phyloP scores from a whole-genome alignment of 1,284 basidiomycete genomes.

The Naganishia sp. region DNA sequence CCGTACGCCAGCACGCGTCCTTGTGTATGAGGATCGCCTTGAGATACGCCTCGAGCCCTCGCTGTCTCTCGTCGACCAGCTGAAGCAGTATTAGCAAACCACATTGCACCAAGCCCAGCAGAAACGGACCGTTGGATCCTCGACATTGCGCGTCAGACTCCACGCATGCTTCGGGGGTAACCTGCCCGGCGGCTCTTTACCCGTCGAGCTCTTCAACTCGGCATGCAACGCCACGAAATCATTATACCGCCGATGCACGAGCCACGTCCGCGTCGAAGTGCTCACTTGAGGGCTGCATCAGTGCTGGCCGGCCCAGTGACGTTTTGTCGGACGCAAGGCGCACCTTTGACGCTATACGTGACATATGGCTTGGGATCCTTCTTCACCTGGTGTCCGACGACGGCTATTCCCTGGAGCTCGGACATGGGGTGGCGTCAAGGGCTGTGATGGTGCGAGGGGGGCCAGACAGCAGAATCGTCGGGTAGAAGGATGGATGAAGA shows the following conservation, averaged over 20 bases:
- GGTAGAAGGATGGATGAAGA: neutral
- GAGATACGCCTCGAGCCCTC: slow-evolving; percentile 79
- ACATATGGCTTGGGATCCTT: slow-evolving; percentile 48
- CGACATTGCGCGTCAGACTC: slow-evolving; percentile 55
- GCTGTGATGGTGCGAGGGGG: neutral
- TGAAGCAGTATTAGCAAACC: slow-evolving; percentile 38
- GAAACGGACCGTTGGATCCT: slow-evolving; percentile 50
- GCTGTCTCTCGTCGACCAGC: slow-evolving; percentile 70
- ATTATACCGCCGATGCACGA: slow-evolving; percentile 88
- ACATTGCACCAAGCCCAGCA: slow-evolving; percentile 30
- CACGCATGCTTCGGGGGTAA: slow-evolving; percentile 81
- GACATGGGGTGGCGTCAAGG: slow-evolving; percentile 40
- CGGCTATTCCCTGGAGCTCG: slow-evolving; percentile 50
- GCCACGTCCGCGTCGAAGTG: slow-evolving; percentile 70
- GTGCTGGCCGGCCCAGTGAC: neutral
- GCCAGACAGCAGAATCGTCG: too few species aligned
- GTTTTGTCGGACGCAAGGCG: slow-evolving; percentile 23
- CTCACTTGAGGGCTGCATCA: slow-evolving; percentile 41
- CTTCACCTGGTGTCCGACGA: slow-evolving; percentile 50
- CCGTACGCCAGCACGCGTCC: slow-evolving; percentile 78
- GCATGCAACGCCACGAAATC: slow-evolving; percentile 85
- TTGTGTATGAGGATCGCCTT: slow-evolving; percentile 77
- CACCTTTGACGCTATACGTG: slow-evolving; percentile 53
- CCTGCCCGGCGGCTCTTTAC: slow-evolving; percentile 68
- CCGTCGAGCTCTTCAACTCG: slow-evolving; percentile 71